Evolutionary conservation across 2,329 filamentous ascomycete species (phyloP).

Genomic region (Proliferodiscus dingleyae): DNA sequence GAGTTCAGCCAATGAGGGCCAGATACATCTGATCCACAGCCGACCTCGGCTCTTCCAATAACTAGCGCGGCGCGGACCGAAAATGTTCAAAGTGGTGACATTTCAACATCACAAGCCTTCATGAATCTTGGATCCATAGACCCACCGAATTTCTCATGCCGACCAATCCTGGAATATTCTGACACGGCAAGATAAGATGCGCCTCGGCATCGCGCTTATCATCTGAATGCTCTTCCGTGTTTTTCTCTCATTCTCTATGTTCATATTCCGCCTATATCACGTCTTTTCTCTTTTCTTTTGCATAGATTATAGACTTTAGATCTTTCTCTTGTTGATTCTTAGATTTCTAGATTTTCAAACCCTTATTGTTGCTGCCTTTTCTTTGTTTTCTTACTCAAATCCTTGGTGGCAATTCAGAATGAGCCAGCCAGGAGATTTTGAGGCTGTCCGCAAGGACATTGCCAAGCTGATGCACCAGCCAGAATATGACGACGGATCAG

Average conservation of each 20-base stretch:
- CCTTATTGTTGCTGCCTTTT: constrained; percentile 3
- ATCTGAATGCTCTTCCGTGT: constrained; percentile 5
- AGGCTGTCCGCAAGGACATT: constrained; percentile 51
- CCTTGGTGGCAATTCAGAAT: constrained; percentile 15
- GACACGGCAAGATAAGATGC: constrained; percentile 13
- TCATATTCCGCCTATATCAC: constrained; percentile 4
- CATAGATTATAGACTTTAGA: constrained; percentile 3
- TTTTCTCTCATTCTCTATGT: constrained; percentile 11
- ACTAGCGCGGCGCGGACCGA: too few relatives aligned
- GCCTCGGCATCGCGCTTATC: constrained; percentile 21
- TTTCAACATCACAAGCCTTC: not conserved
- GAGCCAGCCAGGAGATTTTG: constrained; percentile 59
- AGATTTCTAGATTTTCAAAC: constrained; percentile 3
- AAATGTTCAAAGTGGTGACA: too few relatives aligned
- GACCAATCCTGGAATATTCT: not conserved
- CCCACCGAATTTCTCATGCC: not conserved
- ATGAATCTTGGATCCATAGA: constrained; percentile 1
- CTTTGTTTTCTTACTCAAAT: too few relatives aligned
- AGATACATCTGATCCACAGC: too few relatives aligned
- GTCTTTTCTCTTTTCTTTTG: constrained; percentile 6
- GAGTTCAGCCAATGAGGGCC: too few relatives aligned
- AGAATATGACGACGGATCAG: constrained; percentile 60
- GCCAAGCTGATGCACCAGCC: constrained; percentile 51
- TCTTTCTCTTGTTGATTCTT: constrained; percentile 7
- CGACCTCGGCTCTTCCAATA: too few relatives aligned